Base-by-base conservation (phyloP, 2,329 filamentous ascomycete genomes). In the Acrodontium crateriforme region DNA sequence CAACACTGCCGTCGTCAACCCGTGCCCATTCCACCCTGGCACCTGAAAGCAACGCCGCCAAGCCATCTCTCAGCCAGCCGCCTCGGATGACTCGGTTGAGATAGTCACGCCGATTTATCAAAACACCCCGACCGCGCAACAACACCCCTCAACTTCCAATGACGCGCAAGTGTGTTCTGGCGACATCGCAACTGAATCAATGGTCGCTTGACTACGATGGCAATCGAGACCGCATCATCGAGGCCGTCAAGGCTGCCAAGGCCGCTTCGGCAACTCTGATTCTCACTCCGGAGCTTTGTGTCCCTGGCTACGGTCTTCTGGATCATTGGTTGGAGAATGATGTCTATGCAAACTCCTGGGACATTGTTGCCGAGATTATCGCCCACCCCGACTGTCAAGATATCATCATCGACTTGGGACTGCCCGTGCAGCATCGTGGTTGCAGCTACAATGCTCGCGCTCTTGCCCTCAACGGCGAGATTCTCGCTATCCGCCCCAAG, bases 401-500 rank as follows among this genome's bases (percentile, higher is more conserved):
- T 46, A 82, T 82, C 41, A 59, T 81, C 12, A 55, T 79, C 13
- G 56, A 59, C 30, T 46, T 58, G 10, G 54, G 54, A n/a, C 43
- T 58, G 15, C 72, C 74, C 0, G 62, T 81, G 25, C 58, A 63
- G 24, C 74, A 79, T 47, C 55, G 68, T 22, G 71, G 72, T 42
- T 59, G 68, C 28, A 60, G 67, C 30, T 80, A 72, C 55, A 81
- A 79, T 49, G 71, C 69, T 40, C 61, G 78, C 14, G 60, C 77
- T n/a, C 65, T 80, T 36, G 60, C 62, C 35, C 61, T 72, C 27
- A 68, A 84, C 40, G 66, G 70, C 27, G 71, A 74, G 53, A 74
- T 85, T 12, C 54, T 84, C 11, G 60, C 77, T 33, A 76, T 89
- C 32, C 62, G 78, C 8, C 78, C 78, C 0, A 84, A 83, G 53